Evolutionary conservation across 1,139 yeast genomes (phyloP).

Genomic region (Petasospora rhodanensis): DNA sequence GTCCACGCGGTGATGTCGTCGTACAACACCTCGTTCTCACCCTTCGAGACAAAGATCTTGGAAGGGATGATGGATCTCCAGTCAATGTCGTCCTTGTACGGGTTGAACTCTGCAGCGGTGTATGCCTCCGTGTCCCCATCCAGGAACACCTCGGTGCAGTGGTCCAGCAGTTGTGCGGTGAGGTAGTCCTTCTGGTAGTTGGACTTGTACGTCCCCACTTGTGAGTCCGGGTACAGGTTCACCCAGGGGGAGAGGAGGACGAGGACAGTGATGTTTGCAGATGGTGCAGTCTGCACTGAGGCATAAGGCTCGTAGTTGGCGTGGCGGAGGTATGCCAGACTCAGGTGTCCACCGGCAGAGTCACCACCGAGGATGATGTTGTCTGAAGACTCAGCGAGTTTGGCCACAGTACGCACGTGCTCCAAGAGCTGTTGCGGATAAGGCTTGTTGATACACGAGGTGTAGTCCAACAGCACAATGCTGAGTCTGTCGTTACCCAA

Average conservation of each 20-base stretch:
- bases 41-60: conserved; percentile 4
- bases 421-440: conserved; percentile 42
- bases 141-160: conserved; percentile 4
- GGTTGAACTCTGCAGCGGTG: conserved; percentile 4
- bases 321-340: conserved; percentile 33
- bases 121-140: no score
- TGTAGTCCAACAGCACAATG: conserved; percentile 38
- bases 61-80: conserved; percentile 7
- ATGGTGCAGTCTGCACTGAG: no score
- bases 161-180: conserved; percentile 4
- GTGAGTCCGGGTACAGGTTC: conserved; percentile 25
- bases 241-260: conserved; percentile 44
- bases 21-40: conserved; percentile 8
- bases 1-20: conserved; percentile 5
- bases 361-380: no score
- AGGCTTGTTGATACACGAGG: conserved; percentile 28
- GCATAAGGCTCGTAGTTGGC: conserved; percentile 29
- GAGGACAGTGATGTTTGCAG: conserved; percentile 34
- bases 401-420: conserved; percentile 30
- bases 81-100: conserved; percentile 6
- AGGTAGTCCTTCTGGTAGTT: conserved; percentile 6
- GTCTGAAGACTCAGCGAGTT: conserved; percentile 32
- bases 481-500: conserved; percentile 26
- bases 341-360: conserved; percentile 47
- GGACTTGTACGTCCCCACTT: conserved; percentile 18